Base-by-base conservation (phyloP, 352 stramenopile species). In the Globisporangium alternatum region DNA sequence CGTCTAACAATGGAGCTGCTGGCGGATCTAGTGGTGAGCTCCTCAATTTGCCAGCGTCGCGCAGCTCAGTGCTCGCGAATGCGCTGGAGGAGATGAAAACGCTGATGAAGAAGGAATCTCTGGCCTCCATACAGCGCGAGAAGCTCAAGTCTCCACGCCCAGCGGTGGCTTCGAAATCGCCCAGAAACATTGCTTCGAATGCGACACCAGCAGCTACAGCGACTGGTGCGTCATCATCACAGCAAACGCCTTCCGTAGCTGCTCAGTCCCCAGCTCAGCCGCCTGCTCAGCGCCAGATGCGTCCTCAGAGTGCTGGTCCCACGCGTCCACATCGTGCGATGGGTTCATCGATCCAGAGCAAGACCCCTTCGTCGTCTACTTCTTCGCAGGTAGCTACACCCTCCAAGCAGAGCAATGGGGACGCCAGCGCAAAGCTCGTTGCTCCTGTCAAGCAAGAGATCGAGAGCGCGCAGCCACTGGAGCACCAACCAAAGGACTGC, bases 11-110 rank as follows among this genome's bases (percentile, higher is more conserved):
- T 19, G 21, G 25, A 21, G 19, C 13, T 21, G 39, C 13, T 49
- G 35, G n/a, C 19, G 52, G 52, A 1, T 47, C 41, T 3, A n/a
- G 5, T 47, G 61, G 58, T 2, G 62, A 67, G 10, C 58, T 67
- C 30, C 60, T 22, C 4, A 31, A 33, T 10, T 68, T 68, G 15
- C 69, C 76, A 12, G 56, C 68, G 25, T 63, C 59, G 3, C 73
- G 70, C 41, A 69, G 48, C 31, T 51, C 67, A 2, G 66, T 77
- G 39, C 53, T 78, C 5, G 66, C 66, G 12, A 71, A 70, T 56
- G 74, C 71, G 9, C 52, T 81, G 8, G 73, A 80, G 22, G 76
- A 81, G 35, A 80, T 79, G 66, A 80, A 76, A 43, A 60, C 48
- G 7, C 12, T 69, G 0, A 47, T 80, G 56, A 68, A 65, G 35